phyloP scores from a whole-genome alignment of 2,329 filamentous ascomycete species.

The Scytalidium sp. region DNA sequence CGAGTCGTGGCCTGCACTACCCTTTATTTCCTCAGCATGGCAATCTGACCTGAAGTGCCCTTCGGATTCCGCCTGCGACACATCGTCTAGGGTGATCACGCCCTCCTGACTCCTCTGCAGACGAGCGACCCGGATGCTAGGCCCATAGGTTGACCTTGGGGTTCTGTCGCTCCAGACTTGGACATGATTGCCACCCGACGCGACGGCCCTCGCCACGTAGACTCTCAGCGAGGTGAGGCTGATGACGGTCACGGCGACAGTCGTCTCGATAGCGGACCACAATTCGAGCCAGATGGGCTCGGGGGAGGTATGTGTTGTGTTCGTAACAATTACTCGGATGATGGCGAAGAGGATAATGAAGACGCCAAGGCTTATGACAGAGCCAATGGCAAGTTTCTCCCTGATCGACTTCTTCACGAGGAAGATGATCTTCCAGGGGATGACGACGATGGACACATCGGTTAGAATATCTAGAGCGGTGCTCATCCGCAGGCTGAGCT shows the following conservation, averaged over 20 bases:
- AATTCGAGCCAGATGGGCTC: constrained; percentile 3
- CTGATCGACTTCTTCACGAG: neutral
- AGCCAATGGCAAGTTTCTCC: constrained; percentile 2
- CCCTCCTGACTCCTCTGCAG: neutral
- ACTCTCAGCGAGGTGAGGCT: constrained; percentile 1
- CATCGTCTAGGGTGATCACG: neutral
- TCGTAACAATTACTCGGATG: constrained; percentile 4
- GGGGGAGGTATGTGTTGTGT: constrained; percentile 1
- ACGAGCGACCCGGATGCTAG: neutral
- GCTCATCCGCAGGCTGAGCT: constrained; percentile 1
- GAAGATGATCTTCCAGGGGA: constrained; percentile 2
- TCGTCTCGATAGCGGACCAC: constrained; percentile 3
- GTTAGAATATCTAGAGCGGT: constrained; percentile 3
- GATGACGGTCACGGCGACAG: constrained; percentile 3
- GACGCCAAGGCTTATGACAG: constrained; percentile 1
- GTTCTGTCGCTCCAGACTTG: neutral
- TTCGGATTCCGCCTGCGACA: neutral
- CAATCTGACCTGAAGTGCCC: too few species aligned
- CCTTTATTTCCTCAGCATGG: neutral
- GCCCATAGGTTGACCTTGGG: neutral
- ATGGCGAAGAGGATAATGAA: constrained; percentile 3
- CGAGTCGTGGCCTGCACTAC: neutral
- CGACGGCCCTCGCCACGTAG: neutral
- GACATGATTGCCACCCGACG: neutral
- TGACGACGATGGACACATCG: constrained; percentile 1